Evolutionary conservation across 2,329 filamentous ascomycete genomes (phyloP), one percentile per base, ranked within the genome.

Genomic region (Diaporthe australafricana): DNA sequence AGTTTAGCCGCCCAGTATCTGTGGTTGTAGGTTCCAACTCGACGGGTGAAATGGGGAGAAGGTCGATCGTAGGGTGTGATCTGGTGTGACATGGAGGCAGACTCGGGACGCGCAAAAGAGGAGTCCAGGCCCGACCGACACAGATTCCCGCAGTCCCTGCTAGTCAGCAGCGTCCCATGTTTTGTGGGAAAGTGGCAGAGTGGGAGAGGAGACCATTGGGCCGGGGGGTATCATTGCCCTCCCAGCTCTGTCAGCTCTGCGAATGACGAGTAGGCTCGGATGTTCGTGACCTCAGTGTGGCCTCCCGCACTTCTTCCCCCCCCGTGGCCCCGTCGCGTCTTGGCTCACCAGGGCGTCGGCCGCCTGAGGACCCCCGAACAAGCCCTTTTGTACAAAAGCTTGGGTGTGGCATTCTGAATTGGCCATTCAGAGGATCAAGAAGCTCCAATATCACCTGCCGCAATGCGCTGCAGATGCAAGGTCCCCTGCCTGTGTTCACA

Each of bases 401-500:
- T 22, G 47, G n/a, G 56, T 57, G 40, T 50, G 65, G 38, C 45
- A 50, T 20, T 9, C 0, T 8, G 27, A 53, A 68, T 72, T 71
- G 72, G 50, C 76, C 76, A 77, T 68, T 76, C 35, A 73, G 47
- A 63, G 50, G 38, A 35, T 32, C 25, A 30, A 30, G 12, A n/a
- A 63, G 66, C 62, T 20, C 42, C 38, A 40, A 69, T 73, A 74
- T 70, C 72, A 74, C 68, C 68, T 62, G 65, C 68, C 63, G 72
- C 45, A 48, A 63, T 65, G 62, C 45, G 25, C 50, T 38, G 56
- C 62, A 60, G 67, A 56, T 75, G 76, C 75, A 76, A 68, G 75
- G 72, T 70, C 68, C 76, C 76, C 76, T 76, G 74, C 57, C 9
- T 22, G 4, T n/a, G 22, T 74, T 75, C 75, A 76, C 74, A 75